Evolutionary conservation across 148 eudicot genomes (phyloP).

Genomic region (Rhododendron ovatum): DNA sequence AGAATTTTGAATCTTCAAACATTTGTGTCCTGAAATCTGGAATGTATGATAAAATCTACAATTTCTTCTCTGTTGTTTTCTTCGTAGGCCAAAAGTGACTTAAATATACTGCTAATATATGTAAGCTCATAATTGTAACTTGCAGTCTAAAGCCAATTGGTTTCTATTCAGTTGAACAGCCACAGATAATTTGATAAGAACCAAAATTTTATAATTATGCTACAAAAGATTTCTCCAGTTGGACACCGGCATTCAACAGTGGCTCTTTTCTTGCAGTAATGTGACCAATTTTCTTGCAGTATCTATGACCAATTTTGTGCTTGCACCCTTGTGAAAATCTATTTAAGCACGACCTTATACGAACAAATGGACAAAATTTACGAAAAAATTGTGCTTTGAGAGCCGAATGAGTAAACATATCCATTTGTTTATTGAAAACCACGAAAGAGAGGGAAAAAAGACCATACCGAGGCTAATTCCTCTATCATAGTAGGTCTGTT

Average conservation of each 20-base stretch:
- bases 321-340: neutral
- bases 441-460: neutral
- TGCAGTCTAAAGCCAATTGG: neutral
- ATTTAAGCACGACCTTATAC: neutral
- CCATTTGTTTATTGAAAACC: neutral
- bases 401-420: neutral
- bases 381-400: neutral
- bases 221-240: neutral
- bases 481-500: slow-evolving; percentile 90
- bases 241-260: neutral
- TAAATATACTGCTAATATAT: slow-evolving; percentile 28
- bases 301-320: neutral
- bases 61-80: neutral
- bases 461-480: slow-evolving; percentile 82
- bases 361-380: neutral
- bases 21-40: neutral
- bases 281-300: too few species aligned
- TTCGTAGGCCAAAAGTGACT: neutral
- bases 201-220: neutral
- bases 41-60: neutral
- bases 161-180: neutral
- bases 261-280: neutral
- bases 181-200: neutral
- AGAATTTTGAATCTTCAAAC: neutral
- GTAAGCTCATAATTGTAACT: neutral